Conservation (phyloP, 1,284 basidiomycete genomes). For the Naganishia sp. region DNA sequence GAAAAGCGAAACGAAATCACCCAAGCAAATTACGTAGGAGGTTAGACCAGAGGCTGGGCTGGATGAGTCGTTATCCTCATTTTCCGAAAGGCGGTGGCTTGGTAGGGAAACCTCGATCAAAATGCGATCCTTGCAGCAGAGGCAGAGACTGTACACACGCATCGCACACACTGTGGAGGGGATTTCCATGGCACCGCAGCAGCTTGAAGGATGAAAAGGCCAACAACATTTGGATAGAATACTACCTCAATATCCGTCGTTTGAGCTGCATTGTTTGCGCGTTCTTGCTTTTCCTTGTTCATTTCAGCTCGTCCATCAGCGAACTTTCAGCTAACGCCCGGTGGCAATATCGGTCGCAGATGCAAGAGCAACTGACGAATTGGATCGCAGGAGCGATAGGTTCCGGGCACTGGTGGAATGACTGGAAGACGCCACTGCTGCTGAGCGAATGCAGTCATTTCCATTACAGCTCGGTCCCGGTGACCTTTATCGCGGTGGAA, state of each 20-base stretch:
- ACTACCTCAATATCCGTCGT: constrained; percentile 2
- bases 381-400: neutral
- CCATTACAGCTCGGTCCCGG: constrained; percentile 11
- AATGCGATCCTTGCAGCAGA: neutral
- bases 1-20: too few species aligned
- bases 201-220: neutral
- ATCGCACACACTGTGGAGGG: neutral
- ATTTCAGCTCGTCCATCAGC: constrained; percentile 11
- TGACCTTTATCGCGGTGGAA: neutral
- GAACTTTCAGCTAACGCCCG: constrained; percentile 1
- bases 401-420: too few species aligned
- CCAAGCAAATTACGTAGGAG: too few species aligned
- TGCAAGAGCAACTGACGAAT: too few species aligned
- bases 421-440: neutral
- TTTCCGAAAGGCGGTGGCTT: constrained; percentile 3
- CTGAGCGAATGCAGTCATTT: constrained; percentile 19
- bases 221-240: neutral
- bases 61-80: neutral
- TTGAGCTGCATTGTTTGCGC: constrained; percentile 3
- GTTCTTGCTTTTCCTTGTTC: constrained; percentile 7
- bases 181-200: constrained; percentile 1
- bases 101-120: neutral
- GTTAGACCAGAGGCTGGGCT: neutral
- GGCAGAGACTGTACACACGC: neutral
- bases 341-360: constrained; percentile 7